These are phyloP conservation scores for Penicillium rolfsii DNA, from an alignment of 2,329 filamentous ascomycete species.

Conservation along the genomic window DNA sequence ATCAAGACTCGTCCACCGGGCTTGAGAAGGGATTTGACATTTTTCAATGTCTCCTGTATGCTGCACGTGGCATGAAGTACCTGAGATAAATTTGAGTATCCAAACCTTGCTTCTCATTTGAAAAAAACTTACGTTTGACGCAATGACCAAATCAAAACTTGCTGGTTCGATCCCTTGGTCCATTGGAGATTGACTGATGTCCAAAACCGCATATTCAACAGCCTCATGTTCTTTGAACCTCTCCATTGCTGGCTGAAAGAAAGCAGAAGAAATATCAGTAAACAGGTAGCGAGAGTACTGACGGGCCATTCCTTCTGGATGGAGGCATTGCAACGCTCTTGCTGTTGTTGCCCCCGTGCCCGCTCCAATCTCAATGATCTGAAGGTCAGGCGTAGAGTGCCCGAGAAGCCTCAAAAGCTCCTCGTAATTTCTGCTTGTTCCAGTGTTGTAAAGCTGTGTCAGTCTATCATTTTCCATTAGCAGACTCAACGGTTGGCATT, in stretches of 20 bases:
- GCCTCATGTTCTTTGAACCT: conserved; percentile 5
- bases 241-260: conserved; percentile 14
- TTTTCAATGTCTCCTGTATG: conserved; percentile 2
- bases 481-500: background rate
- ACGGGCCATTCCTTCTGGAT: background rate
- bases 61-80: conserved; percentile 9
- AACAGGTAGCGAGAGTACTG: conserved; percentile 20
- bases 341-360: conserved; percentile 20
- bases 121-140: conserved; percentile 10
- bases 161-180: conserved; percentile 1
- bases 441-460: conserved; percentile 9
- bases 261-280: conserved; percentile 22
- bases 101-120: background rate
- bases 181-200: conserved; percentile 4
- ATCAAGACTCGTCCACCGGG: conserved; percentile 4
- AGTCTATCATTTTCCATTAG: conserved; percentile 15
- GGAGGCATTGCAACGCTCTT: conserved; percentile 11
- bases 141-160: conserved; percentile 24
- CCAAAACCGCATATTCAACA: conserved; percentile 8
- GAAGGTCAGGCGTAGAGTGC: conserved; percentile 6
- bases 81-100: background rate
- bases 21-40: conserved; percentile 3
- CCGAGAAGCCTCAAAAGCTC: conserved; percentile 5
- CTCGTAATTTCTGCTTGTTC: conserved; percentile 14
- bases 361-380: conserved; percentile 20